Conservation (phyloP, 495 filamentous ascomycete species). For the Talaromyces ruber region DNA sequence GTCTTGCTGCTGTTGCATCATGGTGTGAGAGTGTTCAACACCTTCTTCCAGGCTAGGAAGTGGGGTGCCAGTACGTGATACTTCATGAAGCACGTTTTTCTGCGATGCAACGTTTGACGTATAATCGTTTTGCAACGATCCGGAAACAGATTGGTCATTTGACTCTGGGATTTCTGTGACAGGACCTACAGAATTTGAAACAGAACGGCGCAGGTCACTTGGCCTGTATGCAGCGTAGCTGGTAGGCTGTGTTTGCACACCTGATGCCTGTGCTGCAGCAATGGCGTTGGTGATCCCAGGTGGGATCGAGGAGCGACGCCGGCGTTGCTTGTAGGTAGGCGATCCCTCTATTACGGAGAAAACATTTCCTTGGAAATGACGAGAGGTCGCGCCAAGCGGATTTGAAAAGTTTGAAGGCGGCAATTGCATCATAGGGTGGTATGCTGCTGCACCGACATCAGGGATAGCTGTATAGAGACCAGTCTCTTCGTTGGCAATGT, state of each 20-base stretch:
- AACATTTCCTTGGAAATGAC: conserved; percentile 70
- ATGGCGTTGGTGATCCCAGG: conserved; percentile 59
- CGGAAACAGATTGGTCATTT: conserved; percentile 57
- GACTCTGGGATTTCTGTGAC: conserved; percentile 69
- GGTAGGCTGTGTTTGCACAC: conserved; percentile 22
- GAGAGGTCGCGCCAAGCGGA: conserved; percentile 58
- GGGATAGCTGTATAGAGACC: conserved; percentile 92
- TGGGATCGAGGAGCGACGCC: conserved; percentile 84
- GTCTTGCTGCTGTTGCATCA: conserved; percentile 48
- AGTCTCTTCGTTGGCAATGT: conserved; percentile 95
- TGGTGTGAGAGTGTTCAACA: conserved; percentile 57
- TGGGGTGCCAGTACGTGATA: conserved; percentile 85
- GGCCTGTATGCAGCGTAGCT: conserved; percentile 60
- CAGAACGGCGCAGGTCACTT: conserved; percentile 83
- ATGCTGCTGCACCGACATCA: conserved; percentile 53
- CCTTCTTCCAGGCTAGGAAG: conserved; percentile 71
- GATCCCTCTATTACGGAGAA: conserved; percentile 97
- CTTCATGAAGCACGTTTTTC: conserved; percentile 67
- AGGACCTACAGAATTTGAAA: conserved; percentile 82
- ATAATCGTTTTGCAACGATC: conserved; percentile 39
- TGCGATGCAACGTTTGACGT: conserved; percentile 60
- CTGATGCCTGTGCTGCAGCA: conserved; percentile 39
- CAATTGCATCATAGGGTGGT: conserved; percentile 83
- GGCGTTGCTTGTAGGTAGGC: conserved; percentile 94
- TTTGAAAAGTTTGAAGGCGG: conserved; percentile 78